Conservation (phyloP, 164 flowering plant genomes). For the Macadamia tetraphylla region DNA sequence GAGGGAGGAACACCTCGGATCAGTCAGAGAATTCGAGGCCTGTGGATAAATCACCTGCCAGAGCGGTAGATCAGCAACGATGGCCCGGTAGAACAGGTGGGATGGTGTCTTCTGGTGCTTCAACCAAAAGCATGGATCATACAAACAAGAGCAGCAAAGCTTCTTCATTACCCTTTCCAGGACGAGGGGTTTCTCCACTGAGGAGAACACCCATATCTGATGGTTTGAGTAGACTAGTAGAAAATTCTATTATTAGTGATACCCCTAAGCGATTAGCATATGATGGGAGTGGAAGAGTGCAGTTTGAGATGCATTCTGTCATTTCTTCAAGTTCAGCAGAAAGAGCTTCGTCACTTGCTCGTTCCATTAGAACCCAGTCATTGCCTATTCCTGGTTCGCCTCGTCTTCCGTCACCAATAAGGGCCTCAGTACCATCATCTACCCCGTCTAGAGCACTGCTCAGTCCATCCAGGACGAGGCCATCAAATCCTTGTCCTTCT, state of each 20-base stretch:
- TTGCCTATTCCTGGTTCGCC: slow-evolving; percentile 37
- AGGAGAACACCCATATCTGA: slow-evolving; percentile 40
- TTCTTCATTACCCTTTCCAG: slow-evolving; percentile 28
- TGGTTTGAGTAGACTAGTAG: slow-evolving; percentile 33
- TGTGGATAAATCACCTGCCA: slow-evolving; percentile 45
- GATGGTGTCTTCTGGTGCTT: slow-evolving; percentile 36
- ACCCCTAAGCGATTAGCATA: slow-evolving; percentile 21
- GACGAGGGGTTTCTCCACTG: slow-evolving; percentile 40
- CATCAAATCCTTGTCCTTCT: slow-evolving; percentile 32
- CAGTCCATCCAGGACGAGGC: slow-evolving; percentile 73
- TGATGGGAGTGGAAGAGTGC: slow-evolving; percentile 29
- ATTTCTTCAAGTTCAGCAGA: slow-evolving; percentile 33
- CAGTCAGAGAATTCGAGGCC: slow-evolving; percentile 88
- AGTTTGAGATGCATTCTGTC: slow-evolving; percentile 20
- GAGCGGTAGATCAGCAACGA: slow-evolving; percentile 69
- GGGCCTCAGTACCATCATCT: slow-evolving; percentile 25
- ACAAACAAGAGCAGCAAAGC: slow-evolving; percentile 31
- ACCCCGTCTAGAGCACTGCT: slow-evolving; percentile 50
- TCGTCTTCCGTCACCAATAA: slow-evolving; percentile 60
- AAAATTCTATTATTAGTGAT: slow-evolving; percentile 46
- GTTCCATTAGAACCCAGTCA: slow-evolving; percentile 43
- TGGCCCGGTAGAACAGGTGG: slow-evolving; percentile 77
- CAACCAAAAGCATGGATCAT: slow-evolving; percentile 51
- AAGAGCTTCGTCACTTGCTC: slow-evolving; percentile 20
- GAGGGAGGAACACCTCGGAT: slow-evolving; percentile 61